Percentiles rank a stretch among this genome's conserved stretches.
These are phyloP conservation scores for Arachnomyces sp. DNA, from an alignment of 2,329 filamentous ascomycete species.

Conservation along the genomic window DNA sequence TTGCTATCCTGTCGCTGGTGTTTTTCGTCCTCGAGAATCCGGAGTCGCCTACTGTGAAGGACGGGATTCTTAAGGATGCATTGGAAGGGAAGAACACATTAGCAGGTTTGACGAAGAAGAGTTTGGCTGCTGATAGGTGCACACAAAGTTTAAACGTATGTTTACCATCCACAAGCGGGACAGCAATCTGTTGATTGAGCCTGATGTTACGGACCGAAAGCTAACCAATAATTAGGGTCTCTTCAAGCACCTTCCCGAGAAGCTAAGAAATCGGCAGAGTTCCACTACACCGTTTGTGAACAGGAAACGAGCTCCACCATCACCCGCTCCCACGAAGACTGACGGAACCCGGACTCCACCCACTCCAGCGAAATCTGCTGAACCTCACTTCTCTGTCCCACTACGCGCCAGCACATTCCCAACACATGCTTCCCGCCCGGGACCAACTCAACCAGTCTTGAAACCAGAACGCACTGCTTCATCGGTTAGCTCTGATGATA, in stretches of 20 bases:
- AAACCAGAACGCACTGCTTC: slow-evolving; percentile 15
- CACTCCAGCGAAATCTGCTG: slow-evolving; percentile 12
- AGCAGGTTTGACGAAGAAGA: slow-evolving; percentile 67
- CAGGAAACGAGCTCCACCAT: slow-evolving; percentile 40
- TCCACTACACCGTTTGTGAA: slow-evolving; percentile 36
- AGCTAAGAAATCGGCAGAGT: slow-evolving; percentile 50
- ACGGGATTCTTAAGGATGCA: slow-evolving; percentile 72
- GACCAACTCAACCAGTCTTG: slow-evolving; percentile 17
- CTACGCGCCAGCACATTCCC: slow-evolving; percentile 36
- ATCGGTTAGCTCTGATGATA: slow-evolving; percentile 26
- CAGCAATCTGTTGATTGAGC: too few species aligned
- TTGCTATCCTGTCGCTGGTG: slow-evolving; percentile 55
- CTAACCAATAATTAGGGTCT: slow-evolving; percentile 47
- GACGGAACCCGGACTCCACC: slow-evolving; percentile 14
- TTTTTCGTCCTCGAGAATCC: slow-evolving; percentile 59
- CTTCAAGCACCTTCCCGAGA: slow-evolving; percentile 74
- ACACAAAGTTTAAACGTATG: slow-evolving; percentile 59
- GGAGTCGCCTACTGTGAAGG: slow-evolving; percentile 53
- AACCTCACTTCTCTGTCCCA: slow-evolving; percentile 14
- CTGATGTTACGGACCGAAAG: too few species aligned
- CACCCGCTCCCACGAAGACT: slow-evolving; percentile 12
- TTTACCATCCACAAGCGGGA: neutral
- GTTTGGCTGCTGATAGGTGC: slow-evolving; percentile 81
- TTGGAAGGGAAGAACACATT: slow-evolving; percentile 76
- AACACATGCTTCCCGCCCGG: slow-evolving; percentile 17